Conservation (phyloP, 768 basidiomycete species). For the Mrakia hoshinonis region DNA sequence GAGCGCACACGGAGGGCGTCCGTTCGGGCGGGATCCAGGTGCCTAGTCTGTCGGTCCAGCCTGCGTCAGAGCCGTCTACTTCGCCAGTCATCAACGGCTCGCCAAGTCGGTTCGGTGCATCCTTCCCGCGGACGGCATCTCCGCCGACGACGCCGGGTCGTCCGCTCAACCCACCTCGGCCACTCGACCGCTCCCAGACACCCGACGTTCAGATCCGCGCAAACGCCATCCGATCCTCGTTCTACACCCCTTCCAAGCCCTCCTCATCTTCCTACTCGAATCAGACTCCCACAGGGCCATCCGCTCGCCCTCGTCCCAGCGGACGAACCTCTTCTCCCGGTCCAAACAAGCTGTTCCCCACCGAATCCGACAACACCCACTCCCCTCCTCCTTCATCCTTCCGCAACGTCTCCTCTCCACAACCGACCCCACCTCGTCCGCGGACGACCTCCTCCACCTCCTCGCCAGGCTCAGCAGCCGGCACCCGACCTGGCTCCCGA, state of each 20-base stretch:
- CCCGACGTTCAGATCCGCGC: not conserved
- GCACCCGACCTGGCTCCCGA: slow-evolving; percentile 1
- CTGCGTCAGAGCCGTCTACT: not conserved
- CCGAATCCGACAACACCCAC: not conserved
- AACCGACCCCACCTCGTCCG: not conserved
- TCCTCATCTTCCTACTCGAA: no score
- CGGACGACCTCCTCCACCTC: not conserved
- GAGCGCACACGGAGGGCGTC: slow-evolving; percentile 48
- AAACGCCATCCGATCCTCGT: no score
- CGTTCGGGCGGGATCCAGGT: not conserved
- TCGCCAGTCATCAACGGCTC: not conserved
- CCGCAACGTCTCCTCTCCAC: not conserved
- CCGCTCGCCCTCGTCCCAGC: not conserved
- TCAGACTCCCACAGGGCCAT: no score
- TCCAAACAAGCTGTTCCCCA: not conserved
- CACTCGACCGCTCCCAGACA: slow-evolving; percentile 10
- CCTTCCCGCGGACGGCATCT: not conserved
- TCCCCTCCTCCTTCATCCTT: slow-evolving; percentile 9
- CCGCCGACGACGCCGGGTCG: no score
- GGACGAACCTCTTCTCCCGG: not conserved
- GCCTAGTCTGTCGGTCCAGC: not conserved
- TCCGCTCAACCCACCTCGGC: not conserved
- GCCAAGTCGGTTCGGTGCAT: not conserved
- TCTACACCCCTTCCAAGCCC: no score
- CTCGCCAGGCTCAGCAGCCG: not conserved